A percentile compares a stretch with the other conserved stretches of the same genome.
Conservation (phyloP, 306 rosid species). For the Fragaria iinumae region DNA sequence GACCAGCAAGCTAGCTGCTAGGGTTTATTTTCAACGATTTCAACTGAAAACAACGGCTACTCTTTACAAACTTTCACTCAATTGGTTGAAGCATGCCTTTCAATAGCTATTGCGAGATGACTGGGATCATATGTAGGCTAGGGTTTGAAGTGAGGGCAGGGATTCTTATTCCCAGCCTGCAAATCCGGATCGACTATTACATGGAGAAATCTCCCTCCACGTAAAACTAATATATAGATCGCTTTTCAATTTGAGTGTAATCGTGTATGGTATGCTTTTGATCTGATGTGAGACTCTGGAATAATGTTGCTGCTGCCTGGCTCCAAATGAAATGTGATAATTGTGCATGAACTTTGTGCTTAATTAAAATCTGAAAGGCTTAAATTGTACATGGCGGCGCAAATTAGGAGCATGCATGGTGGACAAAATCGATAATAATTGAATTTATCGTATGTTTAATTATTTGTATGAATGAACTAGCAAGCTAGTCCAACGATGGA, state of each 20-base stretch:
- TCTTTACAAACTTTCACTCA: background rate
- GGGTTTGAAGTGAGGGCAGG: conserved; percentile 8
- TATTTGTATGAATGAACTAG: background rate
- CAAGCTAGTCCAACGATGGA: too few relatives aligned
- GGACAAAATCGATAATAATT: background rate
- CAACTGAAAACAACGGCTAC: background rate
- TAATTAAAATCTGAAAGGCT: background rate
- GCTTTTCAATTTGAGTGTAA: background rate
- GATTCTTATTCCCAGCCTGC: background rate
- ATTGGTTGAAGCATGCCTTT: conserved; percentile 36
- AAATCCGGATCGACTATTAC: conserved; percentile 13
- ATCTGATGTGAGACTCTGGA: background rate
- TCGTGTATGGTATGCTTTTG: background rate
- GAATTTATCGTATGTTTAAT: background rate
- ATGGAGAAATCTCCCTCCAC: conserved; percentile 26
- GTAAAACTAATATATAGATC: background rate
- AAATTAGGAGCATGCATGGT: background rate
- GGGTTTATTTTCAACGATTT: background rate
- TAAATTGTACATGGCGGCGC: background rate
- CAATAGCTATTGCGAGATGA: background rate
- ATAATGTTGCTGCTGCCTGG: background rate
- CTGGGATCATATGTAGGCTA: background rate
- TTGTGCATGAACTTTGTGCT: background rate
- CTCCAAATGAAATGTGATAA: background rate
- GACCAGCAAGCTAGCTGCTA: background rate